A percentile compares a stretch with the other conserved stretches of the same genome.
phyloP scores from a whole-genome alignment of 2,329 filamentous ascomycete genomes.

The Ophiocordyceps unilateralis region DNA sequence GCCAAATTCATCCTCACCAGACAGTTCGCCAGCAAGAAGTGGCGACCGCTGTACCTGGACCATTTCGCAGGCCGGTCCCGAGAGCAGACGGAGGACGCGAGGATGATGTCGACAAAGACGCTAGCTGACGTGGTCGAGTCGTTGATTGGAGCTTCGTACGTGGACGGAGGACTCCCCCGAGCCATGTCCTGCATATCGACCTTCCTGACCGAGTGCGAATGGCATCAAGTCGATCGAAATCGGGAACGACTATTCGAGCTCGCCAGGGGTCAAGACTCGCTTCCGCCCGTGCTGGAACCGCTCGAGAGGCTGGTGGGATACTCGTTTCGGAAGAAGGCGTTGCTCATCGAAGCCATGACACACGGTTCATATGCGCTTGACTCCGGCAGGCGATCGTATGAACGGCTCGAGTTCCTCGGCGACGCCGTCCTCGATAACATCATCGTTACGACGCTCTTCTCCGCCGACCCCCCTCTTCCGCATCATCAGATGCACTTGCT shows the following conservation, averaged over 20 bases:
- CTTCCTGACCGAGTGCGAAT: conserved; percentile 45
- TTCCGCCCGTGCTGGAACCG: conserved; percentile 23
- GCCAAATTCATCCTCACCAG: conserved; percentile 57
- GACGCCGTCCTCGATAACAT: conserved; percentile 73
- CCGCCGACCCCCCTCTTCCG: conserved; percentile 19
- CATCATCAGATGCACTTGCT: conserved; percentile 55
- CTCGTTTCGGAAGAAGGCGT: conserved; percentile 45
- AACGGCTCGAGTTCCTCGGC: conserved; percentile 76
- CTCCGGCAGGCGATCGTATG: conserved; percentile 25
- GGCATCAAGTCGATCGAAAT: conserved; percentile 27
- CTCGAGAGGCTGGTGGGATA: conserved; percentile 57
- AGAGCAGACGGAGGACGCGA: conserved; percentile 6
- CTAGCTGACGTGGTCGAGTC: conserved; percentile 81
- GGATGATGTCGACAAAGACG: conserved; percentile 52
- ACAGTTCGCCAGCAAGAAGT: conserved; percentile 51
- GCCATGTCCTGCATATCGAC: conserved; percentile 46
- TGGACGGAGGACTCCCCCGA: conserved; percentile 48
- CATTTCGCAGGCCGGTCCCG: conserved; percentile 10
- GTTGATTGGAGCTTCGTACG: conserved; percentile 58
- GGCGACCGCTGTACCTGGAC: conserved; percentile 46
- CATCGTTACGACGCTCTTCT: conserved; percentile 46
- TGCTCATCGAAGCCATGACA: conserved; percentile 67
- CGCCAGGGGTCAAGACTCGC: conserved; percentile 15
- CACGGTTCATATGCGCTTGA: conserved; percentile 46
- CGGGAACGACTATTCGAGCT: conserved; percentile 25